Conservation (phyloP, 495 filamentous ascomycete genomes). For the Pyrenula aspistea region DNA sequence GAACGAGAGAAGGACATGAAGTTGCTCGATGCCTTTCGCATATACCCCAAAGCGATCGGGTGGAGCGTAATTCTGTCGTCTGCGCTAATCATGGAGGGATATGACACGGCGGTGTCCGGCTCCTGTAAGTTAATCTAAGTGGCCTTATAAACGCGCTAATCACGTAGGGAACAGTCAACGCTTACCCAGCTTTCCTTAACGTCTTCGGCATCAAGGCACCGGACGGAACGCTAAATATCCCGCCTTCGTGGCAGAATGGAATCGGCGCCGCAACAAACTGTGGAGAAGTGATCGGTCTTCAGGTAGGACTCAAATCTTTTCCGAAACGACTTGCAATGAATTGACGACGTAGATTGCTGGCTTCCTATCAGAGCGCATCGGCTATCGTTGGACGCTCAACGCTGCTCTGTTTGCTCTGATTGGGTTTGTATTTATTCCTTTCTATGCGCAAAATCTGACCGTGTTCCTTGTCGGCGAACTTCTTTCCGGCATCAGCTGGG, state of each 20-base stretch:
- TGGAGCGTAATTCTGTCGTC: slow-evolving; percentile 34
- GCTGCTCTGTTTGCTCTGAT: slow-evolving; percentile 29
- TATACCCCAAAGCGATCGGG: slow-evolving; percentile 32
- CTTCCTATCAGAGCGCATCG: slow-evolving; percentile 31
- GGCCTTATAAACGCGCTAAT: no score
- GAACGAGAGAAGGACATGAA: slow-evolving; percentile 15
- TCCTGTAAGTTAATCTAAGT: slow-evolving; percentile 6
- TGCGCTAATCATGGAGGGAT: slow-evolving; percentile 38
- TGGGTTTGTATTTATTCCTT: slow-evolving; percentile 40
- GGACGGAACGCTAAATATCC: neutral
- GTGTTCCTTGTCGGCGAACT: slow-evolving; percentile 31
- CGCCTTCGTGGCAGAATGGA: neutral
- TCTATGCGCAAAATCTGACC: slow-evolving; percentile 30
- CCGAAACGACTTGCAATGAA: neutral
- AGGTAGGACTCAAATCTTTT: neutral
- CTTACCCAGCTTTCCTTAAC: neutral
- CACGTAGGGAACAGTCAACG: neutral
- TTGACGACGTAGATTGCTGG: slow-evolving; percentile 18
- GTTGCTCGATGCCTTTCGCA: neutral
- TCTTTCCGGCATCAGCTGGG: slow-evolving; percentile 36
- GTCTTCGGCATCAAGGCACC: neutral
- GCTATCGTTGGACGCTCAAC: slow-evolving; percentile 30
- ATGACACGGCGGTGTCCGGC: slow-evolving; percentile 29
- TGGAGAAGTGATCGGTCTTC: neutral
- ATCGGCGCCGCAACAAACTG: neutral